These are phyloP conservation scores for Melanogaster broomeanus DNA, from an alignment of 768 basidiomycete genomes.

Conservation along the genomic window DNA sequence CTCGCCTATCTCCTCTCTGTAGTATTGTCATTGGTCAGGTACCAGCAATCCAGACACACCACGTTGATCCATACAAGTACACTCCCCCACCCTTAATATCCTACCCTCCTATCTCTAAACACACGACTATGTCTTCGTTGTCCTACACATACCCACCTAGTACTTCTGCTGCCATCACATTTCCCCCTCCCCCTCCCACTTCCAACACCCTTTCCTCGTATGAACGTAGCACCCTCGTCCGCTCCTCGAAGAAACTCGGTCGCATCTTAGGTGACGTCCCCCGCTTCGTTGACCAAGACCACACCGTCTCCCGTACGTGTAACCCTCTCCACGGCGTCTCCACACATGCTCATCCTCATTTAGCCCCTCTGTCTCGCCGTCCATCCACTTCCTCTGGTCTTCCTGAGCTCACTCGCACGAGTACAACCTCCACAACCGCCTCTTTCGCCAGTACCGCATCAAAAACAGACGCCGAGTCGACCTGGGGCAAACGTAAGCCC, in stretches of 20 bases:
- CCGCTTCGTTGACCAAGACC: slow-evolving; percentile 47
- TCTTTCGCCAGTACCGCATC: slow-evolving; percentile 18
- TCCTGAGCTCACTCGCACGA: neutral
- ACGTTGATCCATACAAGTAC: neutral
- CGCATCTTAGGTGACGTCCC: slow-evolving; percentile 61
- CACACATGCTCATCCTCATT: neutral
- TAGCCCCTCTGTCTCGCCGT: neutral
- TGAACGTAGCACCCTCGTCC: slow-evolving; percentile 57
- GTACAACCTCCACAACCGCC: neutral
- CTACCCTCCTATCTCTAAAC: neutral
- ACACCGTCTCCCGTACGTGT: slow-evolving; percentile 1
- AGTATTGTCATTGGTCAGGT: slow-evolving; percentile 25
- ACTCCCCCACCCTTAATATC: slow-evolving; percentile 10
- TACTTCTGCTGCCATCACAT: neutral
- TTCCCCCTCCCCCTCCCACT: slow-evolving; percentile 51
- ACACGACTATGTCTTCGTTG: slow-evolving; percentile 1
- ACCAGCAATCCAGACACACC: slow-evolving; percentile 16
- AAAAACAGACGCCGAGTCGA: slow-evolving; percentile 10
- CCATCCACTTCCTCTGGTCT: slow-evolving; percentile 3
- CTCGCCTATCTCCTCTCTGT: neutral
- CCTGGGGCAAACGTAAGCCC: slow-evolving; percentile 29
- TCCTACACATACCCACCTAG: slow-evolving; percentile 2
- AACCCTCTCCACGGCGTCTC: too few species aligned
- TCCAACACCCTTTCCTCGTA: slow-evolving; percentile 51
- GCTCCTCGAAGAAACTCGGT: slow-evolving; percentile 59